Evolutionary conservation across 169 alveolate species (phyloP).

Genomic region (Babesia sp.): DNA sequence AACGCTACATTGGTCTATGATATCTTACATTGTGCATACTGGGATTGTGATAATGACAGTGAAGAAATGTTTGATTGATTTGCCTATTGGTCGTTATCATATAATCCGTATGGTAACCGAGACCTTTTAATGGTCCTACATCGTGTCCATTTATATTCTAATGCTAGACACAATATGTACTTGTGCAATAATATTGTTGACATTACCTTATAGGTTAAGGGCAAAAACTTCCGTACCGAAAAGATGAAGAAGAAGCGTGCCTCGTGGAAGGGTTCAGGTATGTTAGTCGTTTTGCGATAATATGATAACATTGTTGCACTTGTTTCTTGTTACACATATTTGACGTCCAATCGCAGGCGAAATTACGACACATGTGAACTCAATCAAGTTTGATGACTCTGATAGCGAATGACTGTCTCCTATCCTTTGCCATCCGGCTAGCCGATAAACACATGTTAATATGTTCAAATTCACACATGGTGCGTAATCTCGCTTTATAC

Average conservation of each 20-base stretch:
- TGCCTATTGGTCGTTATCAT: too few relatives aligned
- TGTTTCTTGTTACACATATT: background rate
- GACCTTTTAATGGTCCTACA: too few relatives aligned
- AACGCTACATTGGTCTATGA: background rate
- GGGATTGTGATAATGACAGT: background rate
- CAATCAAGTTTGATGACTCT: constrained; percentile 58
- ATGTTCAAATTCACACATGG: too few relatives aligned
- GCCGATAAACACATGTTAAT: too few relatives aligned
- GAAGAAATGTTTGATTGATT: background rate
- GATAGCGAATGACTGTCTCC: constrained; percentile 17
- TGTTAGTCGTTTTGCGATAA: background rate
- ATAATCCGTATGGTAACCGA: too few relatives aligned
- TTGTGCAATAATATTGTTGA: background rate
- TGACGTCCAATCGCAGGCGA: constrained; percentile 30
- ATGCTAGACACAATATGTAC: background rate
- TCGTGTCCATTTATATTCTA: background rate
- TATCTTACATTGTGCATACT: background rate
- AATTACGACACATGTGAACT: constrained; percentile 49
- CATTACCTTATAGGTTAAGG: constrained; percentile 67
- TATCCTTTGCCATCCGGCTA: too few relatives aligned
- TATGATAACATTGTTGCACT: background rate
- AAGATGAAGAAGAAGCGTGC: constrained; percentile 81
- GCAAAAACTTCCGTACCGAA: constrained; percentile 79
- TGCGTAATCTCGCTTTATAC: too few relatives aligned
- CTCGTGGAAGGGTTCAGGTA: constrained; percentile 82